These are phyloP conservation scores for Globisporangium radiosum DNA, from an alignment of 352 stramenopile genomes.

Conservation along the genomic window DNA sequence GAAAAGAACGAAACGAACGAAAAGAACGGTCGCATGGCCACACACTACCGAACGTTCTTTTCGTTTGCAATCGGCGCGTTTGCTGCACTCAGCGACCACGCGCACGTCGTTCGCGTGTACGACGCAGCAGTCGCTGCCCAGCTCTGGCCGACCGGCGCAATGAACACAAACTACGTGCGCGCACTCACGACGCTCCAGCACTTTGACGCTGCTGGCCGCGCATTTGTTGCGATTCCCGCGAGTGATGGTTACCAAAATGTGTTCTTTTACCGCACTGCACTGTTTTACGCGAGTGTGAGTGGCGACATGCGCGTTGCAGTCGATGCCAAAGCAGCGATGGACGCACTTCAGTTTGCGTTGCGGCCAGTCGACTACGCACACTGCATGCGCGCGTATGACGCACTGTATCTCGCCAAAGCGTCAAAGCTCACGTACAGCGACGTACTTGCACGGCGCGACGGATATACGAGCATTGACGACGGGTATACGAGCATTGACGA, in stretches of 20 bases:
- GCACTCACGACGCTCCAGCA: constrained; percentile 7
- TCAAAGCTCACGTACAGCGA: neutral
- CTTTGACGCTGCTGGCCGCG: constrained; percentile 1
- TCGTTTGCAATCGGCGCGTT: constrained; percentile 13
- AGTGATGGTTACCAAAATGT: constrained; percentile 13
- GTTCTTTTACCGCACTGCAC: constrained; percentile 14
- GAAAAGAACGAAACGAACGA: neutral
- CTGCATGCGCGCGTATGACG: constrained; percentile 11
- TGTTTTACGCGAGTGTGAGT: constrained; percentile 3
- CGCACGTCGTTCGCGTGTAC: constrained; percentile 8
- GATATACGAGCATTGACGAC: neutral
- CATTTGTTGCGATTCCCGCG: constrained; percentile 4
- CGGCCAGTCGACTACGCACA: constrained; percentile 8
- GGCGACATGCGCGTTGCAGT: constrained; percentile 1
- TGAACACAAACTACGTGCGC: constrained; percentile 16
- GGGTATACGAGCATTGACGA: neutral
- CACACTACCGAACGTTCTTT: constrained; percentile 15
- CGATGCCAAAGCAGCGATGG: constrained; percentile 6
- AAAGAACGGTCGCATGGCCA: constrained; percentile 2
- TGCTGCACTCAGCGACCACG: constrained; percentile 5
- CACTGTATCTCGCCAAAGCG: neutral
- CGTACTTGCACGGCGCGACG: neutral
- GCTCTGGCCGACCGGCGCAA: constrained; percentile 12
- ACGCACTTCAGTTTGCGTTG: constrained; percentile 3
- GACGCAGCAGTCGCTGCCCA: neutral